Conservation (phyloP, 768 basidiomycete species). For the Boletus rubescentipes region DNA sequence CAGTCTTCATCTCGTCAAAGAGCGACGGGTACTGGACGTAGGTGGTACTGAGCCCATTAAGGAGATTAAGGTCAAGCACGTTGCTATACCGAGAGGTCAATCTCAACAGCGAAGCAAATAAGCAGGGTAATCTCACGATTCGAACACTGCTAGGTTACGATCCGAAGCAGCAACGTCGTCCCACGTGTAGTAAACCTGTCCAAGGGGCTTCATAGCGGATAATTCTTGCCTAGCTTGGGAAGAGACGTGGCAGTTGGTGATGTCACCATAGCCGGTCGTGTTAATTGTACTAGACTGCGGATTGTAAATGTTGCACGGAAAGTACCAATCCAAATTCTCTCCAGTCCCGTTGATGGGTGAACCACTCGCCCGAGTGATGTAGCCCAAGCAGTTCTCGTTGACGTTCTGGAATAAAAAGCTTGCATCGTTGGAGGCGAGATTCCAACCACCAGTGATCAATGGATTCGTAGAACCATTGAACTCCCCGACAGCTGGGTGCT, state of each 20-base stretch:
- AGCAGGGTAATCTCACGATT: conserved; percentile 62
- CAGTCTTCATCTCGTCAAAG: conserved; percentile 73
- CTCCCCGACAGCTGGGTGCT: conserved; percentile 66
- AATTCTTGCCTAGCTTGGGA: conserved; percentile 53
- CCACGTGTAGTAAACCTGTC: conserved; percentile 96
- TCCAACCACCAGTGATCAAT: conserved; percentile 71
- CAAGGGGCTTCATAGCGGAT: conserved; percentile 50
- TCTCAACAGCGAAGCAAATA: conserved; percentile 1
- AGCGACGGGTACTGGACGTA: conserved; percentile 82
- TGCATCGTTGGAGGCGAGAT: conserved; percentile 83
- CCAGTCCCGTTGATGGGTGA: conserved; percentile 70
- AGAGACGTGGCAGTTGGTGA: conserved; percentile 72
- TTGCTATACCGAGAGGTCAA: conserved; percentile 42
- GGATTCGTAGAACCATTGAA: conserved; percentile 88
- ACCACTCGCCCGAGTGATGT: conserved; percentile 70
- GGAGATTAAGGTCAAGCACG: conserved; percentile 86
- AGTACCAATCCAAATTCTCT: conserved; percentile 83
- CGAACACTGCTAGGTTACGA: conserved; percentile 90
- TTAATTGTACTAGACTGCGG: conserved; percentile 70
- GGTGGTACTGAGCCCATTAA: conserved; percentile 78
- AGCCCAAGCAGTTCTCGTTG: conserved; percentile 75
- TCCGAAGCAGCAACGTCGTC: conserved; percentile 65
- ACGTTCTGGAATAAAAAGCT: conserved; percentile 94
- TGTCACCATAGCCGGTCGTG: conserved; percentile 60
- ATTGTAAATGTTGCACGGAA: conserved; percentile 91